Conservation (phyloP, 345 rosid species). For the Populus pruinosa region DNA sequence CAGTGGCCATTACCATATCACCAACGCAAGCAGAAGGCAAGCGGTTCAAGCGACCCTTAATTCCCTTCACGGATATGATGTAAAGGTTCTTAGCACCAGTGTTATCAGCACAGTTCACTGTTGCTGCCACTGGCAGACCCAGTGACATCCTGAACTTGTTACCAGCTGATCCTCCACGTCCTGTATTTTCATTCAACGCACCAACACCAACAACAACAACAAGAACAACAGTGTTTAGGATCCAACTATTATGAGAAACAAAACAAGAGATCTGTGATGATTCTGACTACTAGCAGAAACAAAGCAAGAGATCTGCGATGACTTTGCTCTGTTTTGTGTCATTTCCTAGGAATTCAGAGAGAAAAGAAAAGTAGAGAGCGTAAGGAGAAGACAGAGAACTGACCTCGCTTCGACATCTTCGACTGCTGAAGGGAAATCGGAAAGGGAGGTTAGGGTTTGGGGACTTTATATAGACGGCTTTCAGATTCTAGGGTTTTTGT, state of each 20-base stretch:
- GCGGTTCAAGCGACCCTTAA: constrained; percentile 87
- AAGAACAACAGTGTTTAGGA: background rate
- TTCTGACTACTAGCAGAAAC: background rate
- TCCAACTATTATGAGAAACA: background rate
- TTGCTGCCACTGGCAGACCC: constrained; percentile 98
- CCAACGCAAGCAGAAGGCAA: constrained; percentile 93
- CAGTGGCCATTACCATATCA: constrained; percentile 42
- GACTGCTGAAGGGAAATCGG: constrained; percentile 28
- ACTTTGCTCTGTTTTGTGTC: background rate
- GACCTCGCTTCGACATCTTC: constrained; percentile 93
- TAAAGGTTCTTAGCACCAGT: constrained; percentile 95
- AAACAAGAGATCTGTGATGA: background rate
- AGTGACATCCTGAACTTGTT: constrained; percentile 97
- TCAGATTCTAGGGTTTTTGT: constrained; percentile 21
- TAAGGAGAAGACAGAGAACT: background rate
- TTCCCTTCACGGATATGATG: constrained; percentile 88
- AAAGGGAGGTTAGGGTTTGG: constrained; percentile 13
- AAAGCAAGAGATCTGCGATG: background rate
- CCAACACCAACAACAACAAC: background rate
- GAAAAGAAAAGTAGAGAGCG: background rate
- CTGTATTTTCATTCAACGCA: constrained; percentile 29
- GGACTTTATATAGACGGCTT: constrained; percentile 3
- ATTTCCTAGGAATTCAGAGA: background rate
- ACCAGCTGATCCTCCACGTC: constrained; percentile 92
- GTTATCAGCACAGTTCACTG: constrained; percentile 95